Base-by-base conservation (phyloP, 805 yeast species). In the Kodamaea kakaduensis region DNA sequence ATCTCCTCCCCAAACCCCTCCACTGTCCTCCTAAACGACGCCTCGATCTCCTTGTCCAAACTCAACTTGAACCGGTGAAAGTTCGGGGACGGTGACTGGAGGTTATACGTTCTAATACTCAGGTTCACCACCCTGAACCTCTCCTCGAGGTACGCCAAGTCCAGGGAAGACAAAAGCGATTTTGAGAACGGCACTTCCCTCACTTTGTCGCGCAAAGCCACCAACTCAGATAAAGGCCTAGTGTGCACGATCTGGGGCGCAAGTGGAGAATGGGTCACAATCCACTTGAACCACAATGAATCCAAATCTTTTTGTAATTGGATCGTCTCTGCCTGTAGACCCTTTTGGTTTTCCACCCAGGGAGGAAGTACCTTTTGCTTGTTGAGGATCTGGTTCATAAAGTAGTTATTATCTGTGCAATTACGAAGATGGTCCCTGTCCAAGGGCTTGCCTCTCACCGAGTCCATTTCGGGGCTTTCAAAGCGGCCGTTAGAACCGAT, bases 351-450 rank as follows among this genome's bases (percentile, higher is more conserved):
- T 47, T 86, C 95, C 23, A 88, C 81, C 96, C 96, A 88, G 0
- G 95, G 95, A 0, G 96, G 95, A 8, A 78, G 63, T 1, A 85
- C 78, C 32, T 85, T 88, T 55, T 88, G 96, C 27, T 75, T 72
- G 42, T 71, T 75, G 38, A 88, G 59, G 29, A 88, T 81, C 42
- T 84, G 78, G 58, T 88, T 88, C 61, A 88, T 58, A 52, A 86
- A 85, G 54, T 79, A 85, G 47, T 81, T 58, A 4, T 67, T 44
- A 42, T 94, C 36, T 78, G 84, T 41, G 72, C 73, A 55, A 76
- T 93, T 38, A 71, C 65, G 56, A 67, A 81, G 30, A 77, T 81
- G 53, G 63, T 75, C 45, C 59, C 63, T n/a, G 58, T 54, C 34
- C 10, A 81, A 49, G 3, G 80, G 78, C 46, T 73, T 69, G 0